Evolutionary conservation across 495 filamentous ascomycete genomes (phyloP), one percentile per base, ranked within the genome.

Genomic region (Neurospora discreta): DNA sequence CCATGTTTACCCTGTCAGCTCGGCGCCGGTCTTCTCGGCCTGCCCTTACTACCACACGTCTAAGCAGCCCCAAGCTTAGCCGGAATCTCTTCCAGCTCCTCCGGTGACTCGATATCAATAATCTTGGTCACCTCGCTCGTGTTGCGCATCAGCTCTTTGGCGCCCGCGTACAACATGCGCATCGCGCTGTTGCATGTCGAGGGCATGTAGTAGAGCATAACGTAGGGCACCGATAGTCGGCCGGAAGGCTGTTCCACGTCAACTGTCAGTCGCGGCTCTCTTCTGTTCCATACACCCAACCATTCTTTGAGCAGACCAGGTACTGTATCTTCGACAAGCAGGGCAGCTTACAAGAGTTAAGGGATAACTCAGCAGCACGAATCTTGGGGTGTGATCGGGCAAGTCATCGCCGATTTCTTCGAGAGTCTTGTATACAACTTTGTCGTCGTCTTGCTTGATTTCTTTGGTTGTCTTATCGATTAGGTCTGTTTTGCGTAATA

Each of bases 141-240:
- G 76, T 90, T 96, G 74, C 94, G 89, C 89, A 99, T 92, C 81
- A 97, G 81, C 83, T 99, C 95, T 80, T 96, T 97, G 33, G 95
- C 95, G 23, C 93, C 90, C 20, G 95, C 95, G 82, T 99, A 99
- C 82, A 93, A 86, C 95, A 98, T 98, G 69, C 92, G 89, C 78
- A 90, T 80, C 73, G 91, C 90, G 73, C 84, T 86, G 80, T 95
- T 97, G 83, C 92, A 94, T 65, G 94, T 97, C 65, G 88, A 90
- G 20, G 95, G 95, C 68, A 98, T 87, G 81, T 94, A 97, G 83
- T 94, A 97, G 43, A 99, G 83, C 78, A 99, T 88, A 52, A 97
- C 93, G 80, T 98, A 99, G 33, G 95, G 95, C 9, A 82, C 80
- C 11, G 81, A 83, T 38, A 83, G 46, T 10, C 84, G 82, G 41